Evolutionary conservation across 1,284 basidiomycete genomes (phyloP), one percentile per base, ranked within the genome.

Genomic region (Tausonia pullulans): DNA sequence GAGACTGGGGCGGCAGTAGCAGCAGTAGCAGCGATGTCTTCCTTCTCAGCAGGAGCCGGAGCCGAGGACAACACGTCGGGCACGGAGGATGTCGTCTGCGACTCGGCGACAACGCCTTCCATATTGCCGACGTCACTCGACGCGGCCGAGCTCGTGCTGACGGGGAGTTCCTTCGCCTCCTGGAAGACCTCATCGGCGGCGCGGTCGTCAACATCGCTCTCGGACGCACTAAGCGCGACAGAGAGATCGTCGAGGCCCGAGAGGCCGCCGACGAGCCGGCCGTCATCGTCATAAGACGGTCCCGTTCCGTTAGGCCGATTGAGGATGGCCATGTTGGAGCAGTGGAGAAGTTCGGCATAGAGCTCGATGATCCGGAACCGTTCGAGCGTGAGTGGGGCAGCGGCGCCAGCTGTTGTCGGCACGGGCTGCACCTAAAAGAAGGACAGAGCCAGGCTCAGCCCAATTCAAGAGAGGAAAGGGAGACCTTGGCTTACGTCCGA

Each of bases 361-460:
- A 99, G 82, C 76, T 99, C 96, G 74, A 92, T 90, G 72, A 98
- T 91, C n/a, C 95, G 85, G 76, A 94, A 97, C 5, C 96, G 85
- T 74, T 98, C 96, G 69, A 95, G 86, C 0, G 95, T 97, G 46
- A 99, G 82, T 0, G 95, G 93, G 1, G 81, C 78, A 56, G 90
- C 83, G 8, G 79, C 74, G 5, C 87, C 86, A 27, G 87, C 79
- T 0, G 88, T 87, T 0, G 88, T 89, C n/a, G 81, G 79, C 16
- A 88, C 79, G 5, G 83, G 81, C 0, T 83, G 83, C 72, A 81
- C 80, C 84, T 87, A 57, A 3, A 13, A 43, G 7, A 44, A 55
- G 48, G 2, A 1, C 9, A 14, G n/a, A 16, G 44, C 10, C 71
- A 62, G 9, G 68, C 62, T 3, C 67, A 64, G 7, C 69, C 64